Percentiles rank a stretch among this genome's conserved stretches.
These are phyloP conservation scores for Tieghemostelium lacteum DNA, from an alignment of 78 protist genomes.

Conservation along the genomic window DNA sequence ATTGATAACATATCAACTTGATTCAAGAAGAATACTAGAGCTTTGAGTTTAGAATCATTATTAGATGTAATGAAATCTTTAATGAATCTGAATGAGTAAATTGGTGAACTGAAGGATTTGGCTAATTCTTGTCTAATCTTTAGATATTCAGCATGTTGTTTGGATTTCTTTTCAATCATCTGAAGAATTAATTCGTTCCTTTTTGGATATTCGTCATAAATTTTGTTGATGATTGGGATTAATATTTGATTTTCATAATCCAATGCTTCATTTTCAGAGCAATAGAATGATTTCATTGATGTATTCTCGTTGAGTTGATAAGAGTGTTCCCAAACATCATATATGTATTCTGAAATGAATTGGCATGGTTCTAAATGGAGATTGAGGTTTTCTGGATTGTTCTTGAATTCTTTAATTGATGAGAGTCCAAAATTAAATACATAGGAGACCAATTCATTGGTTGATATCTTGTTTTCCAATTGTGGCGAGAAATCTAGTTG, in stretches of 20 bases:
- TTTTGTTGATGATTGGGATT: not conserved
- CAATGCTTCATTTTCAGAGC: not conserved
- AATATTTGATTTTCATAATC: conserved; percentile 32
- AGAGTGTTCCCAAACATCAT: conserved; percentile 16
- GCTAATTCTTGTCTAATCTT: not conserved
- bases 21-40: conserved; percentile 14
- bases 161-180: not conserved
- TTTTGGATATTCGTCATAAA: not conserved
- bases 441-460: not conserved
- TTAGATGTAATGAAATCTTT: not conserved
- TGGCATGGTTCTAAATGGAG: conserved; percentile 9
- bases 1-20: conserved; percentile 35
- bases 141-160: not conserved
- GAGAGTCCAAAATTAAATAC: conserved; percentile 18
- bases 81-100: not conserved
- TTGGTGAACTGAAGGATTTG: not conserved
- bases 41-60: not conserved
- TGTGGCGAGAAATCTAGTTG: too few species aligned
- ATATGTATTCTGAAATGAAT: conserved; percentile 32
- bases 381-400: not conserved
- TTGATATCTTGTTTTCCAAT: too few species aligned
- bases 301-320: not conserved
- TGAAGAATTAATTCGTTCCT: not conserved
- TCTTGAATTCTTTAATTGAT: conserved; percentile 1
- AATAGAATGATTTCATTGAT: conserved; percentile 1